These are phyloP conservation scores for Pseudofabraea citricarpa DNA, from an alignment of 2,329 filamentous ascomycete genomes.

Conservation along the genomic window DNA sequence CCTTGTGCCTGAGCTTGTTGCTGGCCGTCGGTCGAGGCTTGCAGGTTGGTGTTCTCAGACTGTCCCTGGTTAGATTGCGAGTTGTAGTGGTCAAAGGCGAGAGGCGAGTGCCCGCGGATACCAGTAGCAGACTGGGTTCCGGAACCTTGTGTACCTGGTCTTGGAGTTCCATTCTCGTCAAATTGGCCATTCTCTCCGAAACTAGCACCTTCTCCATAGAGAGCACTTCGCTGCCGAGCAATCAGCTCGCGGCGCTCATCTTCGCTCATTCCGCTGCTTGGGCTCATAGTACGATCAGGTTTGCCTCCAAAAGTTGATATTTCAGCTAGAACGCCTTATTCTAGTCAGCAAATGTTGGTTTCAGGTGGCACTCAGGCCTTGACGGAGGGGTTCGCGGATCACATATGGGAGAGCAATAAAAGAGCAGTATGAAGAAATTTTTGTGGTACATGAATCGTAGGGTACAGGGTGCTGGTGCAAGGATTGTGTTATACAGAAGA, in stretches of 20 bases:
- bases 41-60: slow-evolving; percentile 14
- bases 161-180: slow-evolving; percentile 61
- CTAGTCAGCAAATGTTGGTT: slow-evolving; percentile 29
- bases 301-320: slow-evolving; percentile 65
- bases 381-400: slow-evolving; percentile 21
- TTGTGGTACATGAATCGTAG: slow-evolving; percentile 25
- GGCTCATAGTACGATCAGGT: slow-evolving; percentile 80
- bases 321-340: slow-evolving; percentile 59
- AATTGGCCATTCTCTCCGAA: slow-evolving; percentile 65
- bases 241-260: slow-evolving; percentile 95
- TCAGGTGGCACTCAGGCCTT: slow-evolving; percentile 7
- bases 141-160: slow-evolving; percentile 61
- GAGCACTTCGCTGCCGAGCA: slow-evolving; percentile 86
- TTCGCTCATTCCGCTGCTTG: slow-evolving; percentile 78
- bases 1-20: slow-evolving; percentile 31
- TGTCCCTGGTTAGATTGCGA: slow-evolving; percentile 26
- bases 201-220: slow-evolving; percentile 74
- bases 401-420: slow-evolving; percentile 32
- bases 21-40: slow-evolving; percentile 42
- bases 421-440: slow-evolving; percentile 31
- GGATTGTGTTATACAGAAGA: slow-evolving; percentile 61
- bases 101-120: slow-evolving; percentile 72
- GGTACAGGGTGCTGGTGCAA: slow-evolving; percentile 24
- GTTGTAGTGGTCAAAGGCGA: slow-evolving; percentile 69
- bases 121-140: slow-evolving; percentile 55